Evolutionary conservation across 768 basidiomycete species (phyloP).

Genomic region (Mycena indigotica): DNA sequence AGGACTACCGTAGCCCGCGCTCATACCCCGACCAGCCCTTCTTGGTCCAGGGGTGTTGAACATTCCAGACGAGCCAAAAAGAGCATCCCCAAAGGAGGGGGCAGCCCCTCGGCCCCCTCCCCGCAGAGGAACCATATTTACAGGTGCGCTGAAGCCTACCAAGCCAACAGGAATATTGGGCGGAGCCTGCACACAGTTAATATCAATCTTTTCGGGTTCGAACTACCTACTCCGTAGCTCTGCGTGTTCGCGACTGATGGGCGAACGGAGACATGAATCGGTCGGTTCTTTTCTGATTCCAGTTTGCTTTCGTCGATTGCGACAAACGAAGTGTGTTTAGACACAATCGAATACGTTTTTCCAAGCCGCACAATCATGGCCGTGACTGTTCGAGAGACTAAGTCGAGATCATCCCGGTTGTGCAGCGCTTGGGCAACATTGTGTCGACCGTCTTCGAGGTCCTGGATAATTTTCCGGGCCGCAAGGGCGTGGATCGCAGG

Average conservation of each 20-base stretch:
- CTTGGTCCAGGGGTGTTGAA: too few species aligned
- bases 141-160: too few species aligned
- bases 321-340: conserved; percentile 19
- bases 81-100: too few species aligned
- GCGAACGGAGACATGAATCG: too few species aligned
- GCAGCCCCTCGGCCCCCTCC: too few species aligned
- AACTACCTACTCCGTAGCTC: background rate
- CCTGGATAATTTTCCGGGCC: conserved; percentile 22
- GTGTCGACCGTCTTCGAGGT: conserved; percentile 21
- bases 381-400: conserved; percentile 11
- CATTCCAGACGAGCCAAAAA: too few species aligned
- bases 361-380: conserved; percentile 21
- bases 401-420: conserved; percentile 10
- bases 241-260: background rate
- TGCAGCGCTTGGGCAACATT: background rate
- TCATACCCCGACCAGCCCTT: too few species aligned
- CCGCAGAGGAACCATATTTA: too few species aligned
- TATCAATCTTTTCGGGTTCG: background rate
- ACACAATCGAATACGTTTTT: conserved; percentile 20
- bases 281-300: background rate
- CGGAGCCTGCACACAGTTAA: too few species aligned
- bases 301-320: conserved; percentile 19
- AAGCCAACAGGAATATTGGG: too few species aligned
- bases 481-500: conserved; percentile 22
- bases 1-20: too few species aligned